phyloP scores from a whole-genome alignment of 192 early-diverging fungal species.

The Backusella parvicylindrica region DNA sequence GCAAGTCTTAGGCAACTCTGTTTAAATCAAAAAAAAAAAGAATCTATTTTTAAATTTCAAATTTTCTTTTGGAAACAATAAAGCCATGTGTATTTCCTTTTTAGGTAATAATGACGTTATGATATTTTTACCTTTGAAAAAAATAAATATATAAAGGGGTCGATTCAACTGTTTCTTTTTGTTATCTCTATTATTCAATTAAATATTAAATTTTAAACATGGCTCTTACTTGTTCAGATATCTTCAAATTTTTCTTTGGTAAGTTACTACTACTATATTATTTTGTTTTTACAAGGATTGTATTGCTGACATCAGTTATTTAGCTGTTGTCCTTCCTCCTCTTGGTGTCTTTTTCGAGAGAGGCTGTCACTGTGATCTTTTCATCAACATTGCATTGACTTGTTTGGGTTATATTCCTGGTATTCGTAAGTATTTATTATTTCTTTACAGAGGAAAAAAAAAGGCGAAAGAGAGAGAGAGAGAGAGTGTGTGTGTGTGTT shows the following conservation, averaged over 20 bases:
- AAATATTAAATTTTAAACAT: not conserved
- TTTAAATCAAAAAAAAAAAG: not conserved
- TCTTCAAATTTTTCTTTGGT: constrained; percentile 18
- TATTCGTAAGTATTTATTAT: constrained; percentile 25
- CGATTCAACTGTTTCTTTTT: not conserved
- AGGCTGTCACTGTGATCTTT: constrained; percentile 46
- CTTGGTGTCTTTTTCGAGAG: constrained; percentile 61
- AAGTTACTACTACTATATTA: not conserved
- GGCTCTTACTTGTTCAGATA: constrained; percentile 24
- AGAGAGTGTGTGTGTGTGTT: too few species aligned
- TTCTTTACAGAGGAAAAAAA: not conserved
- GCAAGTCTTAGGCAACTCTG: constrained; percentile 31
- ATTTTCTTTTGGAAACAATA: not conserved
- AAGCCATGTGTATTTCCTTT: not conserved
- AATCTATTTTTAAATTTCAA: not conserved
- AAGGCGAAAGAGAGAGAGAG: too few species aligned
- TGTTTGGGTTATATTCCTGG: constrained; percentile 62
- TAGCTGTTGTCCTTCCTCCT: constrained; percentile 50
- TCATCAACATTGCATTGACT: constrained; percentile 63
- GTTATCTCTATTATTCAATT: not conserved
- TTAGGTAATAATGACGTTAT: not conserved
- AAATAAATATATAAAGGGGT: not conserved
- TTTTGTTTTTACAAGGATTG: not conserved
- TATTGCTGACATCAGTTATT: not conserved
- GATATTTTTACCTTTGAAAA: not conserved